A percentile compares a stretch with the other conserved stretches of the same genome.
Conservation (phyloP, 768 basidiomycete genomes). For the Tricholoma matsutake region DNA sequence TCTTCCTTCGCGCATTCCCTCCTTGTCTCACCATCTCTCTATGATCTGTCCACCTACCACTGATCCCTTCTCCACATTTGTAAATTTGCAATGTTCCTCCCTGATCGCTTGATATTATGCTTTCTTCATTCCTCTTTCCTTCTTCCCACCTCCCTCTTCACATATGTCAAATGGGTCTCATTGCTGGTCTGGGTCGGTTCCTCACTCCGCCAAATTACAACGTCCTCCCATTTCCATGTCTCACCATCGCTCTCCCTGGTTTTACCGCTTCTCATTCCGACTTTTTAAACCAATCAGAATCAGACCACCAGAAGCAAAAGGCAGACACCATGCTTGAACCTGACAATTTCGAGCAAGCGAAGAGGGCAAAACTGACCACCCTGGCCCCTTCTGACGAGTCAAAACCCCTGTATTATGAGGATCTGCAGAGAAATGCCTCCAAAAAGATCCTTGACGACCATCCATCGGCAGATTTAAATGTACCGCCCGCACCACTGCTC, state of each 20-base stretch:
- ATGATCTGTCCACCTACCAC: neutral
- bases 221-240: no score
- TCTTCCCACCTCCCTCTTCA: neutral
- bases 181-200: neutral
- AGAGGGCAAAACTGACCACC: neutral
- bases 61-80: neutral
- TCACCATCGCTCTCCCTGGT: neutral
- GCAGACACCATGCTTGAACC: neutral
- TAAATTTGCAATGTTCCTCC: neutral
- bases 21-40: neutral
- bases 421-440: neutral
- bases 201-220: neutral
- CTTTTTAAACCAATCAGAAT: neutral
- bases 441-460: constrained; percentile 21
- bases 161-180: neutral
- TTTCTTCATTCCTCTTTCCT: neutral
- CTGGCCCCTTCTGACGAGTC: constrained; percentile 4
- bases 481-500: constrained; percentile 9
- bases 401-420: neutral
- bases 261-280: neutral
- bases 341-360: neutral
- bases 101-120: neutral
- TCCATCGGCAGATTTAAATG: constrained; percentile 10
- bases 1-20: neutral
- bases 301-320: neutral